Conservation (phyloP, 306 rosid species). For the Acmispon strigosus region DNA sequence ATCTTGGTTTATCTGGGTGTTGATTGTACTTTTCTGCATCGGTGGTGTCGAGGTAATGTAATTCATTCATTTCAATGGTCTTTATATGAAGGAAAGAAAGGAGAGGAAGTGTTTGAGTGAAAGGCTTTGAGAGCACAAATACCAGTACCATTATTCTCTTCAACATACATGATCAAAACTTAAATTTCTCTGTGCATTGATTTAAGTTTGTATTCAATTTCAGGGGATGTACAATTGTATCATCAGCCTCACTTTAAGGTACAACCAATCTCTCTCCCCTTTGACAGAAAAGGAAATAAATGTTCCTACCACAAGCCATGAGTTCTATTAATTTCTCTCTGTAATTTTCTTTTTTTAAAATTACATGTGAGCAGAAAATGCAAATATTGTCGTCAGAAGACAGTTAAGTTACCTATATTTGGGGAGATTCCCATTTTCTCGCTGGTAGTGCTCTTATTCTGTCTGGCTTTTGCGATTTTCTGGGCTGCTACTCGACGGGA, state of each 20-base stretch:
- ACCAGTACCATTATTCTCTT: not conserved
- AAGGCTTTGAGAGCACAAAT: conserved; percentile 9
- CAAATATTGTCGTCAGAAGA: conserved; percentile 42
- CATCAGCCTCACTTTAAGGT: conserved; percentile 61
- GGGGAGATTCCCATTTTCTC: conserved; percentile 74
- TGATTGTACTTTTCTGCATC: conserved; percentile 88
- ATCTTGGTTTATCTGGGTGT: conserved; percentile 92
- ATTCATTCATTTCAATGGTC: conserved; percentile 18
- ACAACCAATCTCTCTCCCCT: conserved; percentile 4
- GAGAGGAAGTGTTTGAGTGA: not conserved
- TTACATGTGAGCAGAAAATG: conserved; percentile 46
- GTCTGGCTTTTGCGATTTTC: conserved; percentile 62
- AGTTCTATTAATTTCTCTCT: not conserved
- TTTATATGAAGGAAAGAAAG: not conserved
- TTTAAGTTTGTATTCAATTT: conserved; percentile 31
- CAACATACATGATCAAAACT: not conserved
- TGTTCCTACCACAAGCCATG: not conserved
- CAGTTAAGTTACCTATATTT: conserved; percentile 51
- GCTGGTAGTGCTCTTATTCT: conserved; percentile 47
- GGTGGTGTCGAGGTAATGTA: conserved; percentile 80
- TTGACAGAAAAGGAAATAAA: not conserved
- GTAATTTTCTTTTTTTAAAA: not conserved
- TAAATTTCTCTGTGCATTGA: conserved; percentile 13
- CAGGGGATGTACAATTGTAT: conserved; percentile 94
- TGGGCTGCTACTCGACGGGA: conserved; percentile 71